Evolutionary conservation across 139 green algal genomes (phyloP), one percentile per base, ranked within the genome.

Genomic region (Chlamydomonas sp.): DNA sequence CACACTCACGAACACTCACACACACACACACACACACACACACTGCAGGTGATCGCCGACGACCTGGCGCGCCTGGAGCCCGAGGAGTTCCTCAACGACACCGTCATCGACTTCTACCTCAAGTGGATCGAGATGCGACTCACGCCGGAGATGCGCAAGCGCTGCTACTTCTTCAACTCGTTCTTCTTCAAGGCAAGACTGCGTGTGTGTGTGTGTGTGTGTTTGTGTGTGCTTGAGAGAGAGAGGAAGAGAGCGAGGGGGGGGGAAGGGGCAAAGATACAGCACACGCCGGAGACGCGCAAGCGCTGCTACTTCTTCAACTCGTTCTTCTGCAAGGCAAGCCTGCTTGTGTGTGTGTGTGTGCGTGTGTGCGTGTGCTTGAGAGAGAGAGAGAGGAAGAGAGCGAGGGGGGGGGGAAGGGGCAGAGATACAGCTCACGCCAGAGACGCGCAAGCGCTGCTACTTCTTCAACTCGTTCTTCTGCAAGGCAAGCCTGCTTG

Each of bases 181-280:
- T 97, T 97, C 76, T 97, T 97, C 78, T 96, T 85, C 75, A 97
- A 92, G 75, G n/a, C n/a, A n/a, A n/a, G n/a, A n/a, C n/a, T n/a
- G n/a, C n/a, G n/a, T n/a, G n/a, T n/a, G n/a, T n/a, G n/a, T n/a
- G n/a, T n/a, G n/a, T n/a, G n/a, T n/a, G n/a, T n/a, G n/a, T n/a
- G n/a, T n/a, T n/a, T n/a, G n/a, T n/a, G n/a, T n/a, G n/a, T n/a
- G n/a, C n/a, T n/a, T n/a, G n/a, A n/a, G n/a, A n/a, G n/a, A n/a
- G n/a, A n/a, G n/a, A n/a, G n/a, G n/a, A n/a, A n/a, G n/a, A n/a
- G n/a, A n/a, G n/a, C n/a, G n/a, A n/a, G n/a, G n/a, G n/a, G n/a
- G 96, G 96, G 80, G 83, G 97, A 29, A 93, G 74, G 67, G 1
- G 16, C 48, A 26, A 26, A 54, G 16, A 54, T 20, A 13, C 13